These are phyloP conservation scores for Aotearoamyces nothofagi DNA, from an alignment of 2,329 filamentous ascomycete species.

Conservation along the genomic window DNA sequence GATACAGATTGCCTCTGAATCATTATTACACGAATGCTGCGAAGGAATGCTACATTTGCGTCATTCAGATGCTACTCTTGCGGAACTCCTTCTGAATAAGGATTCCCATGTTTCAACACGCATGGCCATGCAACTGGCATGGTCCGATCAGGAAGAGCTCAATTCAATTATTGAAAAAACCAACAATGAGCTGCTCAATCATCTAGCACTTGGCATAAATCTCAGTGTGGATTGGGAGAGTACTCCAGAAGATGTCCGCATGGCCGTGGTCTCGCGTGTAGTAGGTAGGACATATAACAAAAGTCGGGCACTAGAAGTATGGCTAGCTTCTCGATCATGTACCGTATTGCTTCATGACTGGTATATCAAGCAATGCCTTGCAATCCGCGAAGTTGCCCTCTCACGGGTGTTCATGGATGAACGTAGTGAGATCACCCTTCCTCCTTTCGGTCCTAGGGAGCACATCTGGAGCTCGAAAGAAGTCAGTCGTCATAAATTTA, in stretches of 20 bases:
- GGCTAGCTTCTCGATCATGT: background rate
- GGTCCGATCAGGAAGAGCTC: slow-evolving; percentile 13
- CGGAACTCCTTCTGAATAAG: slow-evolving; percentile 20
- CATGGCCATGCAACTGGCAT: slow-evolving; percentile 20
- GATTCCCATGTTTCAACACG: slow-evolving; percentile 16
- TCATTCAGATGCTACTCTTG: slow-evolving; percentile 17
- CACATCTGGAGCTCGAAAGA: slow-evolving; percentile 4
- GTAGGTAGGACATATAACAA: slow-evolving; percentile 1
- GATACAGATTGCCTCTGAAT: slow-evolving; percentile 16
- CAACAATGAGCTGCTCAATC: slow-evolving; percentile 19
- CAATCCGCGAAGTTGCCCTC: slow-evolving; percentile 5
- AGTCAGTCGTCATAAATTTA: no score
- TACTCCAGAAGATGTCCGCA: slow-evolving; percentile 16
- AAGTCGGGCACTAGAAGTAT: background rate
- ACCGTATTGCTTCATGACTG: slow-evolving; percentile 1
- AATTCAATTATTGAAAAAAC: slow-evolving; percentile 15
- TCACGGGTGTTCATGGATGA: slow-evolving; percentile 3
- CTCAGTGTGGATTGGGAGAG: slow-evolving; percentile 20
- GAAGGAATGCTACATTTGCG: slow-evolving; percentile 15
- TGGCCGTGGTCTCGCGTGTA: slow-evolving; percentile 7
- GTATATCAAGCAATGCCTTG: slow-evolving; percentile 8
- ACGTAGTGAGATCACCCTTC: background rate
- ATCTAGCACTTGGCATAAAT: slow-evolving; percentile 19
- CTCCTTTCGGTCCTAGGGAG: no score
- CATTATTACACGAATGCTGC: slow-evolving; percentile 21